These are phyloP conservation scores for Phlebiopsis flavidoalba DNA, from an alignment of 768 basidiomycete genomes.

Conservation along the genomic window DNA sequence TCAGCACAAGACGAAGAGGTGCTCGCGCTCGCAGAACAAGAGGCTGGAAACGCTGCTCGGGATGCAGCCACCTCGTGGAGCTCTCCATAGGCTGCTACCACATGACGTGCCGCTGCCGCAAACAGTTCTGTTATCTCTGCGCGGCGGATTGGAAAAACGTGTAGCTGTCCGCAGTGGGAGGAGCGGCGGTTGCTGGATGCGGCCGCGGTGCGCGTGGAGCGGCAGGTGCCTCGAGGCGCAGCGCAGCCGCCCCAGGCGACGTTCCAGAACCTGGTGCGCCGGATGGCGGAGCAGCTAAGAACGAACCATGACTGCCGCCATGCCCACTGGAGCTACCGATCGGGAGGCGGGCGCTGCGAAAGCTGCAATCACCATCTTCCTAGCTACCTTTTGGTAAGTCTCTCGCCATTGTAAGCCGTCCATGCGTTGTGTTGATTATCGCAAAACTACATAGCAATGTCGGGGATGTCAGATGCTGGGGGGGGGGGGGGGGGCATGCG, in stretches of 20 bases:
- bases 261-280: conserved; percentile 17
- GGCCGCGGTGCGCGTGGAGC: conserved; percentile 42
- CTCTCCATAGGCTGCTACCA: conserved; percentile 33
- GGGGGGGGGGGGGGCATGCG: too few relatives aligned
- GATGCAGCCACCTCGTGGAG: conserved; percentile 25
- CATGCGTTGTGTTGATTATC: background rate
- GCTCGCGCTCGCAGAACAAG: conserved; percentile 37
- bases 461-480: conserved; percentile 26
- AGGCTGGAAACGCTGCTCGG: conserved; percentile 39
- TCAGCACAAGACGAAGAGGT: conserved; percentile 35
- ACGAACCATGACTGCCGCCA: conserved; percentile 50
- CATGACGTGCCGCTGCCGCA: conserved; percentile 35
- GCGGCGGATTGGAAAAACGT: conserved; percentile 58
- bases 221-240: conserved; percentile 14
- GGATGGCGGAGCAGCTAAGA: conserved; percentile 36
- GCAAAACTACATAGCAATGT: conserved; percentile 25
- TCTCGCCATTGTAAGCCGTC: background rate
- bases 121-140: conserved; percentile 50
- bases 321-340: conserved; percentile 38
- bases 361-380: conserved; percentile 37
- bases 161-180: conserved; percentile 61
- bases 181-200: conserved; percentile 38
- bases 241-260: background rate
- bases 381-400: conserved; percentile 45
- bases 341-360: conserved; percentile 42